These are phyloP conservation scores for Fusarium buxicola DNA, from an alignment of 2,329 filamentous ascomycete genomes.

Conservation along the genomic window DNA sequence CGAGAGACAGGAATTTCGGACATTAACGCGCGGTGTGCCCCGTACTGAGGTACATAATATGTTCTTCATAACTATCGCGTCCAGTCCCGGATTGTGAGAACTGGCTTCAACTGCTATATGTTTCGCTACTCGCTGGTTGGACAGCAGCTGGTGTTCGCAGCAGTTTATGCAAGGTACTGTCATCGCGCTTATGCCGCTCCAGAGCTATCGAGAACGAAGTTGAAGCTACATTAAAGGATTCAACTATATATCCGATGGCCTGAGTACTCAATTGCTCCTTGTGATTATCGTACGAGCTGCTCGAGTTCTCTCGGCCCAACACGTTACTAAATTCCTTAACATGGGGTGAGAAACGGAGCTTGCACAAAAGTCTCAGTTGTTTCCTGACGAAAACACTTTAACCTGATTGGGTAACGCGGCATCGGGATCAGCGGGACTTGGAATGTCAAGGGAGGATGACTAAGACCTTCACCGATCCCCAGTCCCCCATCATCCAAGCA, in stretches of 20 bases:
- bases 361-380: slow-evolving; percentile 13
- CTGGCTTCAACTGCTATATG: neutral
- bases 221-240: neutral
- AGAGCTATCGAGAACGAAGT: neutral
- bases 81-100: no score
- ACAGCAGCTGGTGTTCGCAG: slow-evolving; percentile 29
- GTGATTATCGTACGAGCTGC: slow-evolving; percentile 2
- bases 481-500: slow-evolving; percentile 12
- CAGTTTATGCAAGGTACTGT: slow-evolving; percentile 28
- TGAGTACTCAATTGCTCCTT: neutral
- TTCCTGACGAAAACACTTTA: slow-evolving; percentile 4
- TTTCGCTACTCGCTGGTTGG: slow-evolving; percentile 11
- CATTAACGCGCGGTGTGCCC: neutral
- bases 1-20: neutral
- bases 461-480: slow-evolving; percentile 30
- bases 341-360: slow-evolving; percentile 1
- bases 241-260: neutral
- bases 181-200: neutral
- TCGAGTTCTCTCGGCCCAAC: neutral
- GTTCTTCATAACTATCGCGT: neutral
- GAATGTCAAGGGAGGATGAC: slow-evolving; percentile 36
- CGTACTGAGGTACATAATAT: neutral
- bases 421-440: slow-evolving; percentile 29
- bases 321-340: slow-evolving; percentile 8
- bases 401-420: slow-evolving; percentile 12